Evolutionary conservation across 331 rosid genomes (phyloP).

Genomic region (Malus hybrid): DNA sequence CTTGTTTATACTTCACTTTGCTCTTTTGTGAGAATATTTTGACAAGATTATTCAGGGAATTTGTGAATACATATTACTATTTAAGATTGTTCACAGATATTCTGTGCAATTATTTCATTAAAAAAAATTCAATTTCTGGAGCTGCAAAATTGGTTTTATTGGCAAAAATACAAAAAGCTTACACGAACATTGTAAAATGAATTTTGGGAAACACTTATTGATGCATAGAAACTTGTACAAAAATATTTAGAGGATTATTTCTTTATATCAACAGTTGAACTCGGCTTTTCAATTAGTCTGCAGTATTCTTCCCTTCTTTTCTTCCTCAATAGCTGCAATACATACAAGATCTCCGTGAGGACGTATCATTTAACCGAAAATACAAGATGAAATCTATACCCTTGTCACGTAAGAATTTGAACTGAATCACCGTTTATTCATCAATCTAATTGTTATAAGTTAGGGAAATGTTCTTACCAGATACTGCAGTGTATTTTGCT

Average conservation of each 20-base stretch:
- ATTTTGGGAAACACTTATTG: slow-evolving; percentile 1
- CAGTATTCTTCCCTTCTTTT: slow-evolving; percentile 35
- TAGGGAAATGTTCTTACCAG: background rate
- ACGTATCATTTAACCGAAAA: background rate
- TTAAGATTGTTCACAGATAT: background rate
- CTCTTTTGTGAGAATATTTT: no score
- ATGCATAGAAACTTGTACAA: background rate
- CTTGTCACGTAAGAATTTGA: background rate
- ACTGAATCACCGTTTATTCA: background rate
- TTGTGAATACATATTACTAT: background rate
- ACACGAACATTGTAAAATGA: background rate
- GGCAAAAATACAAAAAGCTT: background rate
- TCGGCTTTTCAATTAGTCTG: slow-evolving; percentile 28
- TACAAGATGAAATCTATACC: background rate
- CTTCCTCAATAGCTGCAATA: slow-evolving; percentile 30
- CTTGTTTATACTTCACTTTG: no score
- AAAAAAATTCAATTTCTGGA: background rate
- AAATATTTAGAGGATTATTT: background rate
- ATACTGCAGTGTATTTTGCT: background rate
- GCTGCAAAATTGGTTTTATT: slow-evolving; percentile 1
- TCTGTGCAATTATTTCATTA: background rate
- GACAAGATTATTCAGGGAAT: no score
- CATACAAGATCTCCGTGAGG: background rate
- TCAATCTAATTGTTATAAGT: background rate
- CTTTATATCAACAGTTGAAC: background rate